Conservation (phyloP, 2,329 filamentous ascomycete genomes). For the Paramyrothecium sp. region DNA sequence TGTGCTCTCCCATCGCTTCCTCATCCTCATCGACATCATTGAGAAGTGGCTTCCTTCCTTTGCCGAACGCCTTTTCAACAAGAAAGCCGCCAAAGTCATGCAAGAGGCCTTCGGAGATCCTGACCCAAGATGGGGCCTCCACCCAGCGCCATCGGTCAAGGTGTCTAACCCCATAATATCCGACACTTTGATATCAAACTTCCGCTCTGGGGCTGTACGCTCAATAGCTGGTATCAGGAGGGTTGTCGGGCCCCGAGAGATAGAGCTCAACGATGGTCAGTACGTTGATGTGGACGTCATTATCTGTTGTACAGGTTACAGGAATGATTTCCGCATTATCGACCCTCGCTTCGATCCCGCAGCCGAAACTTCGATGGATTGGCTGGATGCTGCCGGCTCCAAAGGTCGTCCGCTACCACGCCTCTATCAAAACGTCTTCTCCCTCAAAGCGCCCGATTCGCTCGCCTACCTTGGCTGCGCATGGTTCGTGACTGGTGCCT, state of each 20-base stretch:
- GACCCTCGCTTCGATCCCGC: constrained; percentile 13
- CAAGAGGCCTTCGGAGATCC: constrained; percentile 12
- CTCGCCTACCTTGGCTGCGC: constrained; percentile 32
- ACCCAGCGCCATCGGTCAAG: constrained; percentile 21
- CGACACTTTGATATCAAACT: constrained; percentile 27
- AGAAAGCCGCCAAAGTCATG: constrained; percentile 13
- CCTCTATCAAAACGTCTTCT: constrained; percentile 43
- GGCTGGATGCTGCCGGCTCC: constrained; percentile 16
- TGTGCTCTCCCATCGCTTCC: constrained; percentile 28
- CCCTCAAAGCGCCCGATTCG: constrained; percentile 36
- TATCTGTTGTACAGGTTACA: constrained; percentile 36
- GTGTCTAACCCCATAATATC: constrained; percentile 23
- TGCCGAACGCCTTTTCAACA: constrained; percentile 13
- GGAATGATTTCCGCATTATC: constrained; percentile 27
- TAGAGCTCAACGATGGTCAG: constrained; percentile 28
- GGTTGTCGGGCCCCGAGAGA: constrained; percentile 17
- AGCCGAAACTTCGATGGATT: constrained; percentile 8
- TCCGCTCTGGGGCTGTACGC: constrained; percentile 32
- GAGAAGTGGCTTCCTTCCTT: constrained; percentile 15
- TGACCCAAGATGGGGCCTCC: constrained; percentile 23
- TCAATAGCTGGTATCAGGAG: constrained; percentile 26
- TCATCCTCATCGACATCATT: constrained; percentile 25
- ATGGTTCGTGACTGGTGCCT: constrained; percentile 20
- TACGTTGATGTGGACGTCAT: constrained; percentile 29
- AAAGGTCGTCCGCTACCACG: constrained; percentile 25